A percentile compares a stretch with the other conserved stretches of the same genome.
These are phyloP conservation scores for Stachybotrys echinatus DNA, from an alignment of 2,329 filamentous ascomycete species.

Conservation along the genomic window DNA sequence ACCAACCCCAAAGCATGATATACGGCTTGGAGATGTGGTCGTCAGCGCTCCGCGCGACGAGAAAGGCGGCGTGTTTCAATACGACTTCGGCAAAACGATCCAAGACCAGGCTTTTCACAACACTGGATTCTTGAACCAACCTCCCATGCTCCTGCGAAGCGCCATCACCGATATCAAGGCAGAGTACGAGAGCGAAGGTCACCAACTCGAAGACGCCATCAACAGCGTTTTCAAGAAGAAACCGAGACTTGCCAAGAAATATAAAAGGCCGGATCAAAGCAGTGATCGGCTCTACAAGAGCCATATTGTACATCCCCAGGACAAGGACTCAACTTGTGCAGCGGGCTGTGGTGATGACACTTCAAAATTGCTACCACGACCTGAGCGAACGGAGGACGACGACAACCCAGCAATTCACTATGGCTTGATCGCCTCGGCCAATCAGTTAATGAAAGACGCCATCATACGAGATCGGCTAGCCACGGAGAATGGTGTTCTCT, in stretches of 20 bases:
- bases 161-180: background rate
- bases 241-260: background rate
- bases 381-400: constrained; percentile 2
- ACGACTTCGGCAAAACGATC: constrained; percentile 5
- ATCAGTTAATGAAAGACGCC: constrained; percentile 15
- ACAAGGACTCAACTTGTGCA: background rate
- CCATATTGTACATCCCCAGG: background rate
- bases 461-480: constrained; percentile 3
- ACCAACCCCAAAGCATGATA: constrained; percentile 4
- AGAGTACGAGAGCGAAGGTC: background rate
- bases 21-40: constrained; percentile 8
- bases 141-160: constrained; percentile 1
- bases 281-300: background rate
- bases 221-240: background rate
- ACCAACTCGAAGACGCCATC: background rate
- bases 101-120: background rate
- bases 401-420: constrained; percentile 12
- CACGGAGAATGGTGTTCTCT: background rate
- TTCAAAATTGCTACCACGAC: background rate
- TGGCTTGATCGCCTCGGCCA: constrained; percentile 10
- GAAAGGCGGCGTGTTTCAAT: constrained; percentile 4
- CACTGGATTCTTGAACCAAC: constrained; percentile 3
- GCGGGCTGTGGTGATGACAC: constrained; percentile 5
- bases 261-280: background rate
- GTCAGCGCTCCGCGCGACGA: constrained; percentile 2